Base-by-base conservation (phyloP, 1,284 basidiomycete genomes). In the Veloporphyrellus conicus region DNA sequence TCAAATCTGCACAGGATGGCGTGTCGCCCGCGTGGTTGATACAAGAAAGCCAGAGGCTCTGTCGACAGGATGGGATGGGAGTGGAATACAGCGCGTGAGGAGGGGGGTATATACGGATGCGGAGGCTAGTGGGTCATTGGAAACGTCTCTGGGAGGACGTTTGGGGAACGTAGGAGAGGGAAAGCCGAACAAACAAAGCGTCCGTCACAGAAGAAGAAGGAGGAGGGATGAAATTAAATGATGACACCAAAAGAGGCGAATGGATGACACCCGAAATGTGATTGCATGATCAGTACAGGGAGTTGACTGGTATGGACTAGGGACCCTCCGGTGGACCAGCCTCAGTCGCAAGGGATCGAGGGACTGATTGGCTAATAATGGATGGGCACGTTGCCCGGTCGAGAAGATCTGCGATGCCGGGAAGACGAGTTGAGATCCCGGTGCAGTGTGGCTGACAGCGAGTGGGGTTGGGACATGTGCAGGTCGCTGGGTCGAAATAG, bases 1-100 rank as follows among this genome's bases (percentile, higher is more conserved):
- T 64, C 58, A 64, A 62, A 62, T 62, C 61, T 54, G 19, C 61
- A 62, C 63, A 62, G 63, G 61, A 36, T 53, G 48, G 62, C 62
- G 61, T 62, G 61, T 47, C 49, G 53, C 41, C 55, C 63, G 57
- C 61, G 61, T 62, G 61, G 61, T 53, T 28, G 56, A 47, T 46
- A 11, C 44, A 45, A 52, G 43, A 49, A 45, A 45, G 40, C 47
- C 25, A 52, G 39, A 45, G 31, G 42, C 38, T 47, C 60, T 52
- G 60, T 49, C 37, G 4, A 43, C 42, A 41, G 54, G 53, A 55
- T 53, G 45, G 50, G 47, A 50, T 62, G 51, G 43, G 52, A 58
- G 42, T 23, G 41, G 20, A 46, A 48, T 33, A 50, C 34, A 48
- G 54, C 45, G 45, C 27, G 18, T 43, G 6, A 37, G 22, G 50